These are phyloP conservation scores for Podaxis mareebaensis DNA, from an alignment of 768 basidiomycete species.

Conservation along the genomic window DNA sequence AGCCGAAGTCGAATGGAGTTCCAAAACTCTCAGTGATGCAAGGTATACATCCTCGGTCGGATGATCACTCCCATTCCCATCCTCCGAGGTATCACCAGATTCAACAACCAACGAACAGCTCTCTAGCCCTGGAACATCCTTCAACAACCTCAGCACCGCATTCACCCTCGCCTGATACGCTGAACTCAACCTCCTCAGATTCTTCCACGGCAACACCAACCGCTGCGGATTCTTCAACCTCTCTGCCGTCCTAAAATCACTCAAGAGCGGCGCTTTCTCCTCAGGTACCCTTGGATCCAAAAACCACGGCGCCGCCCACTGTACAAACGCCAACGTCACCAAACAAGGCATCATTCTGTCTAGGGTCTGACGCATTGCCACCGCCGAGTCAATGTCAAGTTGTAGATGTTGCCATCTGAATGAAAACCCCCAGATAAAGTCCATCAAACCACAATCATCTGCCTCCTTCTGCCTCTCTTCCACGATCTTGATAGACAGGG, in stretches of 20 bases:
- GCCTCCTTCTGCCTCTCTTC: slow-evolving; percentile 4
- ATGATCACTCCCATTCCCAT: not conserved
- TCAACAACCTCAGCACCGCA: not conserved
- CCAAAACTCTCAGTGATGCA: not conserved
- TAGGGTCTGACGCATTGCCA: not conserved
- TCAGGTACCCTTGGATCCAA: not conserved
- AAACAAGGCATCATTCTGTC: not conserved
- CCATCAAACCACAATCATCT: slow-evolving; percentile 2
- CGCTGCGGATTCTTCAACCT: not conserved
- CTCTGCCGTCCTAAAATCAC: not conserved
- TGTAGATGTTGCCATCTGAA: not conserved
- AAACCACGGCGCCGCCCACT: not conserved
- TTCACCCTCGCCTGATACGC: not conserved
- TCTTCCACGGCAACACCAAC: not conserved
- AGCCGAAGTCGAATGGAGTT: not conserved
- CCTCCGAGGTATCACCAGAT: not conserved
- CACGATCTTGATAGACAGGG: not conserved
- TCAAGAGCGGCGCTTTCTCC: slow-evolving; percentile 1
- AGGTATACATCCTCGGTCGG: not conserved
- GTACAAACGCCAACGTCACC: not conserved
- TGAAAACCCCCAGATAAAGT: not conserved
- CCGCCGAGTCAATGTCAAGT: not conserved
- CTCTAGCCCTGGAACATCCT: not conserved
- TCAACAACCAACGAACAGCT: not conserved
- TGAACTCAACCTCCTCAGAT: not conserved